Conservation (phyloP, 2,329 filamentous ascomycete genomes). For the Apiospora saccharicola region DNA sequence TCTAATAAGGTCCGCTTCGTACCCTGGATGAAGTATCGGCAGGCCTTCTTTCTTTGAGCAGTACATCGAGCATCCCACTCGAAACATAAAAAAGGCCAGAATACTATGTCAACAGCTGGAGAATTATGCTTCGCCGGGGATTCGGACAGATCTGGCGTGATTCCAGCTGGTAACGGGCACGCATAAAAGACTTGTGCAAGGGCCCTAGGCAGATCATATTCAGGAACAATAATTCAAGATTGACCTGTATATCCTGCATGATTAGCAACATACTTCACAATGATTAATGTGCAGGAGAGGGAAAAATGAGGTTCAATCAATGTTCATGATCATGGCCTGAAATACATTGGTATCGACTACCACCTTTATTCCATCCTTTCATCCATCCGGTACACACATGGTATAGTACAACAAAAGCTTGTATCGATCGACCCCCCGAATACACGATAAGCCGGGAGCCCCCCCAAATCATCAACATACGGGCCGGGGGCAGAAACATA, state of each 20-base stretch:
- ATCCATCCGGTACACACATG: slow-evolving; percentile 2
- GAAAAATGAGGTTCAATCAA: neutral
- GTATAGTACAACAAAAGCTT: slow-evolving; percentile 17
- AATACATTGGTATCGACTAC: slow-evolving; percentile 17
- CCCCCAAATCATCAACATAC: neutral
- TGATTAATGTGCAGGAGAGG: neutral
- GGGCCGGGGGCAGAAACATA: neutral
- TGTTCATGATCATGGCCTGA: neutral
- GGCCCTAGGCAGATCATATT: too few species aligned
- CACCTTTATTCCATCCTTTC: neutral
- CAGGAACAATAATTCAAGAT: too few species aligned
- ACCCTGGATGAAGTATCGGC: too few species aligned
- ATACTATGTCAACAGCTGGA: too few species aligned
- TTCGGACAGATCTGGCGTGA: too few species aligned
- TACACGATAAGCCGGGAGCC: neutral
- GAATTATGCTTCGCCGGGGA: too few species aligned
- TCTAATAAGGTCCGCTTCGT: too few species aligned
- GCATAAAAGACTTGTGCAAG: too few species aligned
- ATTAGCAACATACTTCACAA: neutral
- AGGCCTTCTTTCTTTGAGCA: too few species aligned
- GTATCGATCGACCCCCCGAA: neutral
- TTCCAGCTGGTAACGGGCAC: too few species aligned
- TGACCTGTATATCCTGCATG: neutral
- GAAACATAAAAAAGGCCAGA: too few species aligned
- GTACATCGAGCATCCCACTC: too few species aligned